Base-by-base conservation (phyloP, 2,329 filamentous ascomycete genomes). In the Trichoderma koningiopsis region DNA sequence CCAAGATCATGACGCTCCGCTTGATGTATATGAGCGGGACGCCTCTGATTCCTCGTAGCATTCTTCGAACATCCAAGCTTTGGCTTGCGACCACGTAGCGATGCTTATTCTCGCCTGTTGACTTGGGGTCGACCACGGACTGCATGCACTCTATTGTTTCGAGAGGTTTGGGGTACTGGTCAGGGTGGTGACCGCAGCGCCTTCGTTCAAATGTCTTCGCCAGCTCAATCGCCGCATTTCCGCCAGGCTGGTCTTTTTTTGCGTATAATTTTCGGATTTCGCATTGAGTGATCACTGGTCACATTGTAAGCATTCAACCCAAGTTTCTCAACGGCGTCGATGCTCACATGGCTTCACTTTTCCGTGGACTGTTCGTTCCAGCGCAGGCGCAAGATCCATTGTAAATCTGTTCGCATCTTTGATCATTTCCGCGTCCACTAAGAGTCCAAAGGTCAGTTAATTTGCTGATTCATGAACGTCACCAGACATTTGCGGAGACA, bases 281-380 rank as follows among this genome's bases (percentile, higher is more conserved):
- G 81, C 92, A 94, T 81, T 93, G 91, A 24, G 91, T 93, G 72
- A 94, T 92, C 88, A 94, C 88, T 90, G 70, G 7, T 5, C 31
- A 27, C 4, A 1, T 19, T 7, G 72, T 81, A 47, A 79, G 75
- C 47, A 60, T 37, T 47, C n/a, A 53, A n/a, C 29, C 33, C 35
- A 62, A 58, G 57, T 31, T 16, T 4, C 55, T 68, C n/a, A 67
- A 49, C 2, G 64, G 63, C 37, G 60, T 29, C 31, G 67, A 56
- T 7, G 83, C 88, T 68, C 83, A 92, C 89, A 91, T 60, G 92
- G 91, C 81, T 96, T 97, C 74, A 94, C 89, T 78, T 93, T 88
- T 71, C 93, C 94, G 77, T 96, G 93, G 4, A 97, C 84, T n/a
- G 93, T 96, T 70, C 92, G 87, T 77, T 94, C 88, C 35, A 97